Base-by-base conservation (phyloP, 352 stramenopile genomes). In the Globisporangium cederbergense region DNA sequence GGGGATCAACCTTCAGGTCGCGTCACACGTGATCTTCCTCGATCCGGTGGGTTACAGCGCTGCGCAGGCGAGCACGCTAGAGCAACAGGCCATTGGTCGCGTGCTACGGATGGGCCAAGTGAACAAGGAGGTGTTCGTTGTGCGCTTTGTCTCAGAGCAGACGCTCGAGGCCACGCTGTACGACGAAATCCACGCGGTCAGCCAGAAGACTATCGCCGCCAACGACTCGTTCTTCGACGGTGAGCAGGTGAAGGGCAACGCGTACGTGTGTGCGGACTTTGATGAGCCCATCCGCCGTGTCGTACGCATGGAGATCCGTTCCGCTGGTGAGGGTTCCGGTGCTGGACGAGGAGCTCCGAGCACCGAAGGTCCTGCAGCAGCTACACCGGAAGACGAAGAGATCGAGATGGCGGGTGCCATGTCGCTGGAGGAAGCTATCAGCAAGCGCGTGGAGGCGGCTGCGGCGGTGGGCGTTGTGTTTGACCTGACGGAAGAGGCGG, bases 91-190 rank as follows among this genome's bases (percentile, higher is more conserved):
- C 18, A 90, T 95, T 62, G 88, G 88, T 36, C 84, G 88, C 34
- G 88, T 93, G 55, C 67, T 96, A 25, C 79, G 88, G 10, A 96
- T 96, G 86, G 88, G 88, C 8, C 88, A 96, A 68, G 78, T 73
- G n/a, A 86, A 94, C 55, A 59, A 63, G 3, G 46, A 81, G 50
- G 86, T 95, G 46, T 77, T 74, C 45, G 83, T 96, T 32, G 74
- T 90, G 52, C 81, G 86, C 30, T 82, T 95, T 59, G 77, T 93
- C 68, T 81, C 83, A 10, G 77, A 90, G 63, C 72, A 83, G 60
- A 90, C 86, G 8, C 74, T 96, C 38, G 88, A 96, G 61, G 78
- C 79, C 6, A 55, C 72, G 38, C 72, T 96, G 0, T 95, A 87
- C 67, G 77, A 90, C 58, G 77, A 89, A 40, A 93, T 95, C 60